Percentiles rank a stretch among this genome's conserved stretches.
phyloP scores from a whole-genome alignment of 441 rosid species.

The Gossypium lobatum region DNA sequence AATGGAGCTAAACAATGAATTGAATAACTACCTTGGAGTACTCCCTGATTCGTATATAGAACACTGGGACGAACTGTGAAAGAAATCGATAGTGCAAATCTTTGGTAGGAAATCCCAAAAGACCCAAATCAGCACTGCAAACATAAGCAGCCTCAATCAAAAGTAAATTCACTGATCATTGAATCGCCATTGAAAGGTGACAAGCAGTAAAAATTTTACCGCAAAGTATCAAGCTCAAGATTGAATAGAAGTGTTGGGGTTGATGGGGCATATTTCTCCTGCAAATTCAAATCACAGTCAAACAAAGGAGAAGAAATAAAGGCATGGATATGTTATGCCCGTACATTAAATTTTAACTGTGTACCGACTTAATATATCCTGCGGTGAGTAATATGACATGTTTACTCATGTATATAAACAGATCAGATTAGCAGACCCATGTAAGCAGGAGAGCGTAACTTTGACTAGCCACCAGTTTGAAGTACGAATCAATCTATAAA shows the following conservation, averaged over 20 bases:
- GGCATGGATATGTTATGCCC: background rate
- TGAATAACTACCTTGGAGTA: constrained; percentile 72
- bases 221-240: constrained; percentile 91
- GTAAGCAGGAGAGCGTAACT: background rate
- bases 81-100: constrained; percentile 90
- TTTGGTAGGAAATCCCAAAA: constrained; percentile 86
- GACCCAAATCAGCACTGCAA: constrained; percentile 87
- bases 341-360: background rate
- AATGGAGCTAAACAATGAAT: constrained; percentile 2
- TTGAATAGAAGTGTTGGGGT: constrained; percentile 82
- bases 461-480: background rate
- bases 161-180: constrained; percentile 11
- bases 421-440: background rate
- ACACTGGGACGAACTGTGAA: constrained; percentile 76
- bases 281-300: constrained; percentile 28
- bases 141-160: constrained; percentile 18
- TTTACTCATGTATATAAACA: background rate
- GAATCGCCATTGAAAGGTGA: constrained; percentile 8
- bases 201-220: constrained; percentile 39
- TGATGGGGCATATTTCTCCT: constrained; percentile 71
- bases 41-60: constrained; percentile 81
- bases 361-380: background rate
- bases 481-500: background rate
- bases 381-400: background rate
- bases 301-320: background rate